Conservation (phyloP, 1,284 basidiomycete genomes). For the Marasmius fiardii region DNA sequence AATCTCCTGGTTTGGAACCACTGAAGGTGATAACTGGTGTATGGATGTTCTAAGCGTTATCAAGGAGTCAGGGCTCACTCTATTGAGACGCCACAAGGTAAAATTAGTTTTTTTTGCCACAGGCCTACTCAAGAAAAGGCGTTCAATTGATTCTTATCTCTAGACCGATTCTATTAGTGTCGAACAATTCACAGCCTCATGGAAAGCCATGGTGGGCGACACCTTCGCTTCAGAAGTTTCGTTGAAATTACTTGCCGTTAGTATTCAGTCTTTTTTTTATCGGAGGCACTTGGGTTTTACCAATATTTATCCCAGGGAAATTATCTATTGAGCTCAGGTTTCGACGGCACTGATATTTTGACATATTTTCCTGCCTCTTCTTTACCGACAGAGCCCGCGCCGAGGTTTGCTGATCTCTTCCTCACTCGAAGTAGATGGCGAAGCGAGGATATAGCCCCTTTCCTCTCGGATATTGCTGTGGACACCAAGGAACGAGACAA, state of each 20-base stretch:
- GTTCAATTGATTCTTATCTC: background rate
- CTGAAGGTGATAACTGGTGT: conserved; percentile 56
- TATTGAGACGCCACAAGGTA: conserved; percentile 66
- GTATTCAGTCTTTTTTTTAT: conserved; percentile 22
- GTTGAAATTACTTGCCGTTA: conserved; percentile 63
- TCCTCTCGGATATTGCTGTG: conserved; percentile 76
- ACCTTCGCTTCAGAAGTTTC: conserved; percentile 59
- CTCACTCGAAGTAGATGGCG: conserved; percentile 75
- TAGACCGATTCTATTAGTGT: conserved; percentile 57
- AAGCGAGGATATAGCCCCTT: conserved; percentile 75
- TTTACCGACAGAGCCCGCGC: conserved; percentile 70
- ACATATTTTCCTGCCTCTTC: conserved; percentile 72
- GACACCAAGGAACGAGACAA: conserved; percentile 86
- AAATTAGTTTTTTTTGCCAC: too few species aligned
- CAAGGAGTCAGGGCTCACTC: conserved; percentile 66
- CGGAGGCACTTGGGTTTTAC: background rate
- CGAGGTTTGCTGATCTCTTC: conserved; percentile 84
- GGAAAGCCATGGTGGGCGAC: conserved; percentile 74
- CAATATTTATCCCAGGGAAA: conserved; percentile 56
- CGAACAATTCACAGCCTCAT: conserved; percentile 56
- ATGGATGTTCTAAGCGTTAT: conserved; percentile 59
- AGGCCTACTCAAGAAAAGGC: too few species aligned
- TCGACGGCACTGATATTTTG: conserved; percentile 29
- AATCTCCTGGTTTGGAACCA: conserved; percentile 75
- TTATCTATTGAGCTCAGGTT: conserved; percentile 44